Evolutionary conservation across 1,284 basidiomycete species (phyloP), one percentile per base, ranked within the genome.

Genomic region (Boletus semigastroideus): DNA sequence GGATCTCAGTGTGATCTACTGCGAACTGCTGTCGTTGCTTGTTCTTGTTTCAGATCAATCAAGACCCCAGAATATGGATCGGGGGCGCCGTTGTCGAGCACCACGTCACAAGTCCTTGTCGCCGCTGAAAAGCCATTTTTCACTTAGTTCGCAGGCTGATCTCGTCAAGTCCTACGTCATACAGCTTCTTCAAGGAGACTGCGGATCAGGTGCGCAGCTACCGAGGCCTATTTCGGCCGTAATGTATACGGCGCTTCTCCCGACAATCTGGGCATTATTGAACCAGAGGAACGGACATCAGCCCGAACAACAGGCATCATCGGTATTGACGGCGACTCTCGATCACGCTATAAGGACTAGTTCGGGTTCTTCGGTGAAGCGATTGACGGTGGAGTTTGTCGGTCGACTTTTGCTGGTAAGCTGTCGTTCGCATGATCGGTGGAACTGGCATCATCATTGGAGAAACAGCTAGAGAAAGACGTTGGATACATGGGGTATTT

Each of bases 251-350:
- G 78, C 85, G 2, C 75, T 95, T 28, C 73, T 94, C 19, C 92
- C 93, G 2, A 89, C 92, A 2, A 77, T 96, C 41, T 96, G 92
- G 91, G 80, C 86, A 25, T 73, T 97, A 42, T 66, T 94, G 46
- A 85, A 80, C 44, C 62, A 78, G 72, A 31, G 48, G 57, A 43
- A 42, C 58, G 49, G 57, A 64, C 45, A n/a, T 58, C 52, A 16
- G 57, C 56, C 33, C 58, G 67, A 52, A 65, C 43, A 36, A 31
- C 52, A 42, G n/a, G 5, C 42, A 5, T 49, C 53, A 1, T 72
- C 73, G 47, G 74, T 81, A 51, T 69, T 86, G 39, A 65, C 66
- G 41, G 82, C 80, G 16, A 69, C 74, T 2, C 63, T 87, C 38
- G 79, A 83, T 46, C 88, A 90, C 60, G 82, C 84, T 0, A 69